Percentiles rank a stretch among this genome's conserved stretches.
These are phyloP conservation scores for Rhodomyrtus psidioides DNA, from an alignment of 441 rosid genomes.

Conservation along the genomic window DNA sequence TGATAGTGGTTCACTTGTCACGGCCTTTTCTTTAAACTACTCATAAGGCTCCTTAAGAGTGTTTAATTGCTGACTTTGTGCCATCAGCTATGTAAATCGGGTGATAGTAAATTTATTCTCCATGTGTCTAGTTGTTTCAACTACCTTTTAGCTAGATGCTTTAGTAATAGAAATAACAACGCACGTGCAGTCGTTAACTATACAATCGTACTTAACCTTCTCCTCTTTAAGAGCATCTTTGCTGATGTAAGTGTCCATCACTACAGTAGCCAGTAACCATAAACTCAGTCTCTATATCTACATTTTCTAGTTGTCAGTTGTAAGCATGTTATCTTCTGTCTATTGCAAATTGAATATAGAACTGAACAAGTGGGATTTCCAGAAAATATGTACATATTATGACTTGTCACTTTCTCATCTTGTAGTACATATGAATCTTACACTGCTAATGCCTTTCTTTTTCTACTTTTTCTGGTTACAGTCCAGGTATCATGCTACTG, in stretches of 20 bases:
- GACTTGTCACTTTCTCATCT: not conserved
- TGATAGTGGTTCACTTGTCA: not conserved
- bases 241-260: not conserved
- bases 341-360: too few relatives aligned
- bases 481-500: slow-evolving; percentile 82
- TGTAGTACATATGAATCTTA: not conserved
- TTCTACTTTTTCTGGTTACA: slow-evolving; percentile 17
- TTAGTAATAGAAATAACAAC: not conserved
- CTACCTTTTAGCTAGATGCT: not conserved
- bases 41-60: not conserved
- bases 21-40: not conserved
- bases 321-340: not conserved
- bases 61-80: not conserved
- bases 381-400: not conserved
- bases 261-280: not conserved
- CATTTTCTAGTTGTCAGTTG: not conserved
- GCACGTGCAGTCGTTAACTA: not conserved
- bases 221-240: not conserved
- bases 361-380: not conserved
- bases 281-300: not conserved
- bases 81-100: not conserved
- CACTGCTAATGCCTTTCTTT: not conserved
- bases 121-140: not conserved
- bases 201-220: not conserved
- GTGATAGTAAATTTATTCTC: not conserved